Evolutionary conservation across 768 basidiomycete genomes (phyloP).

Genomic region (Russula earlei): DNA sequence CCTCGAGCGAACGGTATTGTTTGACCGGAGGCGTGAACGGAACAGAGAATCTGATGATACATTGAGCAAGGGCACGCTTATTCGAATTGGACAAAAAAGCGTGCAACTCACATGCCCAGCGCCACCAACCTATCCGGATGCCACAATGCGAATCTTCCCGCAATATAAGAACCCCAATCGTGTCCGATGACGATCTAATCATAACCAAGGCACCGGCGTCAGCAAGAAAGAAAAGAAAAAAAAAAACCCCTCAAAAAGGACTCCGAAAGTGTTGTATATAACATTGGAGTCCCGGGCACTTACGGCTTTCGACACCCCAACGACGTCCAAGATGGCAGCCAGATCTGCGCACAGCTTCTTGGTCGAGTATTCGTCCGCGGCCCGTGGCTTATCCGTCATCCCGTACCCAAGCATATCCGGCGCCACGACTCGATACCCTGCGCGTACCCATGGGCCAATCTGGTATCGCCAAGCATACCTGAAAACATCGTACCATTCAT

Average conservation of each 20-base stretch:
- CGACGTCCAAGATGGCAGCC: slow-evolving; percentile 28
- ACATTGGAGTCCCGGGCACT: neutral
- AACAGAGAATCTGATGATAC: slow-evolving; percentile 43
- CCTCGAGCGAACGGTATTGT: slow-evolving; percentile 40
- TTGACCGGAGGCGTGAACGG: slow-evolving; percentile 55
- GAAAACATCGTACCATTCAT: neutral
- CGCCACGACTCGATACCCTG: slow-evolving; percentile 36
- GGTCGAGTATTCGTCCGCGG: slow-evolving; percentile 23
- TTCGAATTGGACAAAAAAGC: neutral
- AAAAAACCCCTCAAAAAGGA: no score
- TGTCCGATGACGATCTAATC: slow-evolving; percentile 60
- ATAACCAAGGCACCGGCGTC: neutral
- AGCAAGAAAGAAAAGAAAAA: neutral
- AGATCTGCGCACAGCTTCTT: slow-evolving; percentile 26
- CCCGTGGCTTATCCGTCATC: slow-evolving; percentile 34
- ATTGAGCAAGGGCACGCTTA: neutral
- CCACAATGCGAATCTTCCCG: slow-evolving; percentile 62
- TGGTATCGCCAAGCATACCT: slow-evolving; percentile 34
- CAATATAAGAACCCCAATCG: slow-evolving; percentile 69
- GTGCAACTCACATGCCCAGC: slow-evolving; percentile 40
- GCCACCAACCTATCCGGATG: slow-evolving; percentile 53
- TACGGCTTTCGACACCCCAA: slow-evolving; percentile 24
- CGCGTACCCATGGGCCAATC: slow-evolving; percentile 29
- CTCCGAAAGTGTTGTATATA: no score
- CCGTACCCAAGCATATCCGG: slow-evolving; percentile 43